Evolutionary conservation across 1,284 basidiomycete species (phyloP).

Genomic region (Moesziomyces globuligerus): DNA sequence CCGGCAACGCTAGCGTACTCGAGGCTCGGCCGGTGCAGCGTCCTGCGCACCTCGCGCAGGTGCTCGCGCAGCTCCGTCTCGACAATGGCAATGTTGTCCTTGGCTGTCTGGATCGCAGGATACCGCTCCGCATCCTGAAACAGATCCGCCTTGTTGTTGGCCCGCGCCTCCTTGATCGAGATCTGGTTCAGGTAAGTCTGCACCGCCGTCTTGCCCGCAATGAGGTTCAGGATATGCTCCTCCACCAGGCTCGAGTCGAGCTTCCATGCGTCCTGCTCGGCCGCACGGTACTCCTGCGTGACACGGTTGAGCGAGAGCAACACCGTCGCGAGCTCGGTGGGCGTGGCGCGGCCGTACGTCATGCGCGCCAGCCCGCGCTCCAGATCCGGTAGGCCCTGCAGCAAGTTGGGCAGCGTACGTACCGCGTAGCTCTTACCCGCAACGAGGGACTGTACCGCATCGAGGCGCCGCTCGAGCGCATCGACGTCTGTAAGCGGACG

Average conservation of each 20-base stretch:
- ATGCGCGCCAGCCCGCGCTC: slow-evolving; percentile 87
- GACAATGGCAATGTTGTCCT: slow-evolving; percentile 72
- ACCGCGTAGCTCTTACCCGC: slow-evolving; percentile 70
- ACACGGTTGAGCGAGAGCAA: slow-evolving; percentile 81
- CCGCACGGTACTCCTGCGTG: slow-evolving; percentile 75
- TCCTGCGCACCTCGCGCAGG: slow-evolving; percentile 76
- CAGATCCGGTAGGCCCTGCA: slow-evolving; percentile 78
- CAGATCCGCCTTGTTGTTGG: slow-evolving; percentile 77
- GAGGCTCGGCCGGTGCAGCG: slow-evolving; percentile 79
- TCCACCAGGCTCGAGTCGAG: slow-evolving; percentile 73
- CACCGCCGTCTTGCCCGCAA: slow-evolving; percentile 74
- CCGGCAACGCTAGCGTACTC: slow-evolving; percentile 76
- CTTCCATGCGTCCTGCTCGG: slow-evolving; percentile 46
- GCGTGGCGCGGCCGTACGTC: slow-evolving; percentile 84
- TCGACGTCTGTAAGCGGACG: slow-evolving; percentile 80
- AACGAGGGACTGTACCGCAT: slow-evolving; percentile 85
- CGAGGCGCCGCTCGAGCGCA: slow-evolving; percentile 76
- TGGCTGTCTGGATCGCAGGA: slow-evolving; percentile 74
- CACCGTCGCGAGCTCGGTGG: slow-evolving; percentile 82
- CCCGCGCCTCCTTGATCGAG: slow-evolving; percentile 75
- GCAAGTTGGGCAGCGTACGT: slow-evolving; percentile 75
- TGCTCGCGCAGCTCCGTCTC: slow-evolving; percentile 81
- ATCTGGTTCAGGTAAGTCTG: slow-evolving; percentile 71
- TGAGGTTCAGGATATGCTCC: slow-evolving; percentile 77
- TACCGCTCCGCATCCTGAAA: slow-evolving; percentile 80